Conservation (phyloP, 108 stramenopile species). For the Asterionellopsis glacialis region DNA sequence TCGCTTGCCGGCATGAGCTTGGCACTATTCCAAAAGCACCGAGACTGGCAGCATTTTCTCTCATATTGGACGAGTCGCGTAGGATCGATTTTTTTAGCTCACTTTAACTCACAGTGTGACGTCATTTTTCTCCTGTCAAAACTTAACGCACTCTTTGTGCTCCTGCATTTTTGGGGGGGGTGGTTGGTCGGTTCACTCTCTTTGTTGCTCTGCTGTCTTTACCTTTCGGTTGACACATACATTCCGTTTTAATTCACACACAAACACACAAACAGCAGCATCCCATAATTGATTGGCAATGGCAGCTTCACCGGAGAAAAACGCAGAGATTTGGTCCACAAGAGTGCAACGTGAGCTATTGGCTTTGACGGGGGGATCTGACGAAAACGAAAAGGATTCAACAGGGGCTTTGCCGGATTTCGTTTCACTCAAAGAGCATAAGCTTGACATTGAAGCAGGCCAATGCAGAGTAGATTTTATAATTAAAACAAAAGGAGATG, state of each 20-base stretch:
- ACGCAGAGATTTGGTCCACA: constrained; percentile 85
- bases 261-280: neutral
- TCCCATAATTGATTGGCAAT: no score
- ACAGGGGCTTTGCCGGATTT: constrained; percentile 62
- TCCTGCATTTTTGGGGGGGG: no score
- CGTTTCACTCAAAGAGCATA: constrained; percentile 53
- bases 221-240: neutral
- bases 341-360: constrained; percentile 78
- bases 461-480: constrained; percentile 62
- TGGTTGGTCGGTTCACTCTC: no score
- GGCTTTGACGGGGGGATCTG: constrained; percentile 57
- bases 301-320: constrained; percentile 1
- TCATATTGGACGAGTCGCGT: no score
- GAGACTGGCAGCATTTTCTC: no score
- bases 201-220: no score
- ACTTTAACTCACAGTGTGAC: no score
- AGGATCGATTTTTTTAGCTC: no score
- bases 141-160: no score
- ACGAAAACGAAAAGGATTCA: constrained; percentile 32
- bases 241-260: neutral
- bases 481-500: constrained; percentile 29
- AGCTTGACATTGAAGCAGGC: constrained; percentile 67
- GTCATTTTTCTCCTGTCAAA: no score
- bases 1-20: no score
- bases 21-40: no score